Percentiles rank a stretch among this genome's conserved stretches.
Conservation (phyloP, 768 basidiomycete species). For the Mycena rosella region DNA sequence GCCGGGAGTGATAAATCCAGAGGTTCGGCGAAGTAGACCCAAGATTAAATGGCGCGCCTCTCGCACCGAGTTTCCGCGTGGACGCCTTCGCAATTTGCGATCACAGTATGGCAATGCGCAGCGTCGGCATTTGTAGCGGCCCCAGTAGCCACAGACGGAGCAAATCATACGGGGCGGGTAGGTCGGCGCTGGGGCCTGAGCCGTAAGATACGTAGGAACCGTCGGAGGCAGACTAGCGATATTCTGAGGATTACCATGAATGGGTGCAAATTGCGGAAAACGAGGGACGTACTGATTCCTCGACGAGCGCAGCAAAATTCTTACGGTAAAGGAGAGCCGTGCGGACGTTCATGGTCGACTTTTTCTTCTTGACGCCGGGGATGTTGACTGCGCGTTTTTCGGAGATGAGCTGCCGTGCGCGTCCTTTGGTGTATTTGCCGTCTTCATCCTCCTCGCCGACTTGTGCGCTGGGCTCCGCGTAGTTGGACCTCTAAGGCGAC, state of each 20-base stretch:
- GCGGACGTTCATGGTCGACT: slow-evolving; percentile 85
- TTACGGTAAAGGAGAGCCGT: slow-evolving; percentile 88
- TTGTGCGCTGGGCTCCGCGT: slow-evolving; percentile 55
- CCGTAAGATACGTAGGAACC: slow-evolving; percentile 80
- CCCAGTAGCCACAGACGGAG: slow-evolving; percentile 91
- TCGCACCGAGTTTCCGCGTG: slow-evolving; percentile 89
- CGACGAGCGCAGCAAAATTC: slow-evolving; percentile 76
- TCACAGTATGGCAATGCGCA: slow-evolving; percentile 86
- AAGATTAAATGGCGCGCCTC: slow-evolving; percentile 66
- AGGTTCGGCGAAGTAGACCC: background rate
- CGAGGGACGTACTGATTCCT: slow-evolving; percentile 76
- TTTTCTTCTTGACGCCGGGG: slow-evolving; percentile 58
- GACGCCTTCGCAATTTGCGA: slow-evolving; percentile 74
- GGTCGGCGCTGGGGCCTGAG: slow-evolving; percentile 66
- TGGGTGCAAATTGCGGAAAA: background rate
- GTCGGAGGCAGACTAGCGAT: slow-evolving; percentile 65
- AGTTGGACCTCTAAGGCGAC: slow-evolving; percentile 82
- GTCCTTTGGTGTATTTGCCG: slow-evolving; percentile 36
- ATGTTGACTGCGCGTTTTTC: slow-evolving; percentile 33
- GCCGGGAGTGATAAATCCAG: background rate
- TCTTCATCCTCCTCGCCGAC: slow-evolving; percentile 33
- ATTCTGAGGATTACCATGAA: slow-evolving; percentile 56
- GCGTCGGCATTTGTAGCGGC: slow-evolving; percentile 80
- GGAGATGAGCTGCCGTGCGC: slow-evolving; percentile 36
- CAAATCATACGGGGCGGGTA: slow-evolving; percentile 82